Conservation (phyloP, 495 filamentous ascomycete genomes). For the Sordaria brevicollis region DNA sequence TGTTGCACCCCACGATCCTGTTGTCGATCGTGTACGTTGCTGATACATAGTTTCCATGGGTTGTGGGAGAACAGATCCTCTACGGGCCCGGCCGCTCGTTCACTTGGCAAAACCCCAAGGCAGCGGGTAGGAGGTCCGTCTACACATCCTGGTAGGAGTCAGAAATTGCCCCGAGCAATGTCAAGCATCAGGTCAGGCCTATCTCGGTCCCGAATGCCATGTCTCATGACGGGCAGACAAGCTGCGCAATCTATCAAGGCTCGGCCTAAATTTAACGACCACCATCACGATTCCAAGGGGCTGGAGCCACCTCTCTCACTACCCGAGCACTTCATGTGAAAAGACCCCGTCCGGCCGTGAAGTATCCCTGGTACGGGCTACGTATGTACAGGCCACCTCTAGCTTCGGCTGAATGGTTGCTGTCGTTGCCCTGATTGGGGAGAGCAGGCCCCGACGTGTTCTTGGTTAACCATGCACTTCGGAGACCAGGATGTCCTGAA, state of each 20-base stretch:
- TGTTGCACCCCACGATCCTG: slow-evolving; percentile 26
- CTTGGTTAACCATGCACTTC: slow-evolving; percentile 5
- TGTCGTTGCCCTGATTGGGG: slow-evolving; percentile 17
- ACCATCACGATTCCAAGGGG: background rate
- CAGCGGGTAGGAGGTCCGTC: slow-evolving; percentile 7
- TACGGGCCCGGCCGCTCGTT: slow-evolving; percentile 11
- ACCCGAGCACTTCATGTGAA: slow-evolving; percentile 1
- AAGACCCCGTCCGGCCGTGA: slow-evolving; percentile 2
- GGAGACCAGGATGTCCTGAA: slow-evolving; percentile 13
- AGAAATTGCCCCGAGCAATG: background rate
- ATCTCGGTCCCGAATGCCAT: slow-evolving; percentile 3
- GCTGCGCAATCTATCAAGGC: slow-evolving; percentile 1
- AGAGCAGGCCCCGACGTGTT: slow-evolving; percentile 12
- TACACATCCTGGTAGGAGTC: slow-evolving; percentile 6
- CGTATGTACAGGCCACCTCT: slow-evolving; percentile 5
- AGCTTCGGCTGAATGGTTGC: slow-evolving; percentile 13
- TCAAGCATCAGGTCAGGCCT: background rate
- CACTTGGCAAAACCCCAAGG: slow-evolving; percentile 7
- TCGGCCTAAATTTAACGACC: slow-evolving; percentile 11
- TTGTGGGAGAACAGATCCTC: slow-evolving; percentile 7
- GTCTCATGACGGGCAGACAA: slow-evolving; percentile 11
- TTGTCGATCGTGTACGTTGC: slow-evolving; percentile 25
- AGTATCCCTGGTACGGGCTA: slow-evolving; percentile 5
- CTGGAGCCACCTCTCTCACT: slow-evolving; percentile 5
- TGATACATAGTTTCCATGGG: slow-evolving; percentile 13